These are phyloP conservation scores for Leucaena leucocephala DNA, from an alignment of 306 rosid species.

Conservation along the genomic window DNA sequence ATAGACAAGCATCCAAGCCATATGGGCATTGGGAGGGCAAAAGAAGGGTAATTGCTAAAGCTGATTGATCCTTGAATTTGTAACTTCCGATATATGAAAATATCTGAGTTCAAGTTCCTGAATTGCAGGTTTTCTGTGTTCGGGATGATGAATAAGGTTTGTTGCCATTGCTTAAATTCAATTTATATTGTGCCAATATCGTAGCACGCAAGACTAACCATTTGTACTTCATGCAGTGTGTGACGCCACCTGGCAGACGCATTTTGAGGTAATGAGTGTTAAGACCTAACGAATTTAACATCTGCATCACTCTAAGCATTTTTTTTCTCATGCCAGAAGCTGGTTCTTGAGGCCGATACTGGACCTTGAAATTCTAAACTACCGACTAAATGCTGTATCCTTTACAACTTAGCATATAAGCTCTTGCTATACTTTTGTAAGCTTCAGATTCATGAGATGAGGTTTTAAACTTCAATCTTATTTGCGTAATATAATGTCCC, in stretches of 20 bases:
- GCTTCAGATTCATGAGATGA: conserved; percentile 28
- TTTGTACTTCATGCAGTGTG: conserved; percentile 62
- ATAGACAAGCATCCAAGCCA: conserved; percentile 97
- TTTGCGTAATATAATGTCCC: conserved; percentile 27
- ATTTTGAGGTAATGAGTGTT: conserved; percentile 71
- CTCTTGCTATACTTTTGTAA: conserved; percentile 7
- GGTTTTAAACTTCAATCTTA: conserved; percentile 12
- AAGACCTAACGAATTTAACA: conserved; percentile 6
- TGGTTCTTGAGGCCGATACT: conserved; percentile 97
- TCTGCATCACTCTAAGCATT: not conserved
- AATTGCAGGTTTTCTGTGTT: conserved; percentile 86
- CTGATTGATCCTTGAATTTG: conserved; percentile 31
- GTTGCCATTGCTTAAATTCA: conserved; percentile 39
- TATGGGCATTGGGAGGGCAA: conserved; percentile 98
- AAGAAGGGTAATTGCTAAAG: conserved; percentile 84
- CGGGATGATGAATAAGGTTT: conserved; percentile 98
- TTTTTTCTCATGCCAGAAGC: conserved; percentile 51
- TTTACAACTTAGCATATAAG: conserved; percentile 32
- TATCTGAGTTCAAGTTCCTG: conserved; percentile 36
- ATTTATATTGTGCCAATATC: conserved; percentile 33
- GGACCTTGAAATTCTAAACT: conserved; percentile 80
- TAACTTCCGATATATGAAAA: conserved; percentile 26
- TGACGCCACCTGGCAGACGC: conserved; percentile 89
- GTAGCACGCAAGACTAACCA: conserved; percentile 33
- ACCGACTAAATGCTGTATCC: conserved; percentile 91